phyloP scores from a whole-genome alignment of 2,329 filamentous ascomycete species.

The Leptographium lundbergii region DNA sequence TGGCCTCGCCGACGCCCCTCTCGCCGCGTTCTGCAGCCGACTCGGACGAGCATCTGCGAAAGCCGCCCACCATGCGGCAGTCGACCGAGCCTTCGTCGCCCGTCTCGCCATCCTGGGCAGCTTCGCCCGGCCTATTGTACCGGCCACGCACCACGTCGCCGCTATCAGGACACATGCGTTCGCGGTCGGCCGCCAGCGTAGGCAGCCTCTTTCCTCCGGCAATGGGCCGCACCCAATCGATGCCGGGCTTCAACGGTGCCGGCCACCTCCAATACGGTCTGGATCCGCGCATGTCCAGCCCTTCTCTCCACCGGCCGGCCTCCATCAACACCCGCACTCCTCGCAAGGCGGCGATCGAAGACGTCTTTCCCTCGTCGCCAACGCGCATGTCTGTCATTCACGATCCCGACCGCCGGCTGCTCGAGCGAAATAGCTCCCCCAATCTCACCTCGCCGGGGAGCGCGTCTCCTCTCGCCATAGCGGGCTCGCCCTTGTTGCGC shows the following conservation, averaged over 20 bases:
- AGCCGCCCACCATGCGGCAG: constrained; percentile 41
- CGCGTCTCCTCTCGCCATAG: constrained; percentile 14
- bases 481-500: constrained; percentile 6
- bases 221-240: constrained; percentile 51
- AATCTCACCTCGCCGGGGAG: constrained; percentile 18
- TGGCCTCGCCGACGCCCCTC: constrained; percentile 25
- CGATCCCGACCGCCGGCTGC: constrained; percentile 31
- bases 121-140: constrained; percentile 36
- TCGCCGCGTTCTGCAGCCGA: constrained; percentile 2
- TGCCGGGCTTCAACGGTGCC: constrained; percentile 48
- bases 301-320: constrained; percentile 31
- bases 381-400: constrained; percentile 39
- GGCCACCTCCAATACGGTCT: constrained; percentile 45
- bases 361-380: constrained; percentile 45
- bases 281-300: constrained; percentile 40
- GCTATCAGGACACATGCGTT: constrained; percentile 44
- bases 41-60: constrained; percentile 21
- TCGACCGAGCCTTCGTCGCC: constrained; percentile 47
- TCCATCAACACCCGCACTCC: constrained; percentile 20
- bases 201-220: constrained; percentile 23
- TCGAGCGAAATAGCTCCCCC: constrained; percentile 40
- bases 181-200: constrained; percentile 43
- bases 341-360: constrained; percentile 42
- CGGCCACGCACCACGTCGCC: constrained; percentile 51
- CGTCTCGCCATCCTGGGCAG: constrained; percentile 35